Evolutionary conservation across 495 filamentous ascomycete species (phyloP).

Genomic region (Cercophora sp.): DNA sequence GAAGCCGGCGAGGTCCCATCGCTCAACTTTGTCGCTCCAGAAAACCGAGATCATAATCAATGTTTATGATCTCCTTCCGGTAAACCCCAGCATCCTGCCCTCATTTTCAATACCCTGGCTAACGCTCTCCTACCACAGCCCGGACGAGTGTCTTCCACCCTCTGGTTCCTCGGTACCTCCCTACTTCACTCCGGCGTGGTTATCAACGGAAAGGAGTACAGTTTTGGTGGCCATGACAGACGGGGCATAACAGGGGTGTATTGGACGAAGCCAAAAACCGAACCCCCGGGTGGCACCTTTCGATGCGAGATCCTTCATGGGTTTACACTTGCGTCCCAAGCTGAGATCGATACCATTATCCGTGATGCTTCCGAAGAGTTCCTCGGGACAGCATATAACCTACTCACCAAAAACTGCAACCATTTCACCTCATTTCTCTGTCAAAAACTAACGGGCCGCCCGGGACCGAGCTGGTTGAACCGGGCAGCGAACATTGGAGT

Average conservation of each 20-base stretch:
- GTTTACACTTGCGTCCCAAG: constrained; percentile 57
- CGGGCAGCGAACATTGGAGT: constrained; percentile 74
- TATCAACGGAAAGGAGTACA: constrained; percentile 73
- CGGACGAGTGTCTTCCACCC: constrained; percentile 59
- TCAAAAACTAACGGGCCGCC: constrained; percentile 56
- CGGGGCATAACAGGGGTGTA: constrained; percentile 69
- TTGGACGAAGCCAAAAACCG: constrained; percentile 63
- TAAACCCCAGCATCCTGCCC: constrained; percentile 30
- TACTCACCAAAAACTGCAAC: constrained; percentile 77
- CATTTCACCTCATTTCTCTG: constrained; percentile 73
- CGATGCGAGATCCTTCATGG: constrained; percentile 65
- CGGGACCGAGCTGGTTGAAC: constrained; percentile 69
- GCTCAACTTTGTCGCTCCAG: constrained; percentile 55
- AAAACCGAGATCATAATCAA: constrained; percentile 74
- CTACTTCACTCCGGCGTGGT: constrained; percentile 76
- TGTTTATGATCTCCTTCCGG: constrained; percentile 73
- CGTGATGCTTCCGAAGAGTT: constrained; percentile 62
- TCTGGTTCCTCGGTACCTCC: constrained; percentile 68
- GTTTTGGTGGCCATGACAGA: constrained; percentile 73
- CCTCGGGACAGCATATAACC: constrained; percentile 66
- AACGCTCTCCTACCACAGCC: too few species aligned
- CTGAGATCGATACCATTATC: constrained; percentile 65
- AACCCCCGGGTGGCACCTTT: constrained; percentile 72
- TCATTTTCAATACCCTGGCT: background rate
- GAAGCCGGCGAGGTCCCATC: constrained; percentile 43